Evolutionary conservation across 2,329 filamentous ascomycete species (phyloP), one percentile per base, ranked within the genome.

Genomic region (Dryadomyces quercus-mongolicae): DNA sequence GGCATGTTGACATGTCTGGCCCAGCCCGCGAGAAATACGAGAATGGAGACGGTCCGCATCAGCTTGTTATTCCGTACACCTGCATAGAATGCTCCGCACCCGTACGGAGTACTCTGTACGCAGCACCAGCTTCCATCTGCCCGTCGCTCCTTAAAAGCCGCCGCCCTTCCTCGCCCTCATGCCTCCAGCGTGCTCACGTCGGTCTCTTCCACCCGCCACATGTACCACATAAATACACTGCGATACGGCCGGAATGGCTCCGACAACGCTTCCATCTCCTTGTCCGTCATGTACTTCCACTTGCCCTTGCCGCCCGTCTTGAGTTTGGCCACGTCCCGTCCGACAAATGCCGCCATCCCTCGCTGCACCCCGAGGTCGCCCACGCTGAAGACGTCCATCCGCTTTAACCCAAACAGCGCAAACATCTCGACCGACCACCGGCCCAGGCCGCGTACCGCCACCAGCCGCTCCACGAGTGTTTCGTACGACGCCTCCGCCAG

Each of bases 371-470:
- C 93, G 58, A 98, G 70, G 70, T 98, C 92, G 1, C 93, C 92
- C 1, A 88, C 85, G 21, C 85, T 89, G 66, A 97, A 95, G 21
- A 98, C 88, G 70, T 98, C 92, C 76, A 90, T 85, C 13, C 91
- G 77, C 76, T 96, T 97, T 44, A 98, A 74, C n/a, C 82, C 87
- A 69, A 98, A 97, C 68, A 87, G 89, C 51, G 91, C 88, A 74
- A 98, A 98, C 93, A 98, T 97, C 73, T 96, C 91, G 15, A 95
- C 90, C 49, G 85, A 91, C 93, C 93, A 97, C 53, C 77, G 78
- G 0, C 93, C 93, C 51, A 97, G 71, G 0, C 93, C 93, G 10
- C 92, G 78, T 5, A 98, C 90, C 1, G 90, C 87, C 49, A 86
- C 88, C 49, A 98, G 74, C 66, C 80, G 85, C 67, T 86, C 80